Percentiles rank a stretch among this genome's conserved stretches.
Evolutionary conservation across 768 basidiomycete genomes (phyloP).

Genomic region (Leccinum uliginosum): DNA sequence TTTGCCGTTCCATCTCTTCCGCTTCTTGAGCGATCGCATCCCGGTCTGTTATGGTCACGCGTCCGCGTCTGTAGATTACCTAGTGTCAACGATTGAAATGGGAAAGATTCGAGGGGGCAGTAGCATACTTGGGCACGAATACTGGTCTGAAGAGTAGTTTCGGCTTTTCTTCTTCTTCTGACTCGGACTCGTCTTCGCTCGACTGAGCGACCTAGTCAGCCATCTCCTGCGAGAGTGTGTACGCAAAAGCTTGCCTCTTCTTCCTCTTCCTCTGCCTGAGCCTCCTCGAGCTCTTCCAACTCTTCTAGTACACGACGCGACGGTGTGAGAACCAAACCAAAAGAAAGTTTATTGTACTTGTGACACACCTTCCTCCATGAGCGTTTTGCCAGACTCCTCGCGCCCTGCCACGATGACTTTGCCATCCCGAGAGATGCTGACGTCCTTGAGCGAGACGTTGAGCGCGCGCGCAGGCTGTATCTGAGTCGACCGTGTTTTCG

Average conservation of each 20-base stretch:
- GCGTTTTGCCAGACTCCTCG: slow-evolving; percentile 75
- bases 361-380: slow-evolving; percentile 47
- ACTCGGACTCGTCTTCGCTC: slow-evolving; percentile 79
- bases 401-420: slow-evolving; percentile 76
- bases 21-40: slow-evolving; percentile 66
- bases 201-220: slow-evolving; percentile 44
- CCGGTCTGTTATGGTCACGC: slow-evolving; percentile 65
- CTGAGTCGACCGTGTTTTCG: slow-evolving; percentile 34
- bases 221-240: slow-evolving; percentile 1
- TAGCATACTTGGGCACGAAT: slow-evolving; percentile 86
- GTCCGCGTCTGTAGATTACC: slow-evolving; percentile 53
- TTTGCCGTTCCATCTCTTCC: slow-evolving; percentile 67
- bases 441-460: slow-evolving; percentile 73
- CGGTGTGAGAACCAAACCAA: slow-evolving; percentile 1
- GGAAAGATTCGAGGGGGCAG: neutral
- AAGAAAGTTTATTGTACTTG: slow-evolving; percentile 15
- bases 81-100: neutral
- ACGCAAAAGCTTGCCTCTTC: slow-evolving; percentile 35
- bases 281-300: slow-evolving; percentile 42
- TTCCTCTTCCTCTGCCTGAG: slow-evolving; percentile 30
- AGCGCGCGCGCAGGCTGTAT: slow-evolving; percentile 47
- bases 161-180: slow-evolving; percentile 73
- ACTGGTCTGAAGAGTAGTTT: slow-evolving; percentile 85
- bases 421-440: slow-evolving; percentile 75
- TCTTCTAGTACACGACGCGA: slow-evolving; percentile 11